Percentiles rank a stretch among this genome's conserved stretches.
Evolutionary conservation across 2,329 filamentous ascomycete species (phyloP).

Genomic region (Colletotrichum chrysophilum): DNA sequence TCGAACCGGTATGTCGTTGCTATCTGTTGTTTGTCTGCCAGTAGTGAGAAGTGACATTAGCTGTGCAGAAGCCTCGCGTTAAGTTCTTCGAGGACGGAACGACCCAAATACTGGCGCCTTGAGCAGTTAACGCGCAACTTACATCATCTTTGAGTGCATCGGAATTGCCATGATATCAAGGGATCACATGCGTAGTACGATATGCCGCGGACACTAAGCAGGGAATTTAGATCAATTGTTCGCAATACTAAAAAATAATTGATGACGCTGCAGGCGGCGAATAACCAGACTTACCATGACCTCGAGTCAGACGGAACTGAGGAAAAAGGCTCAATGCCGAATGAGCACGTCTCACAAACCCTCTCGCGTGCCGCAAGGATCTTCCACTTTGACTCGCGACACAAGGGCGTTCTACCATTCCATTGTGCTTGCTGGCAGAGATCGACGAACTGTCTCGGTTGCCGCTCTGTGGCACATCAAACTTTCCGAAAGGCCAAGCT

Average conservation of each 20-base stretch:
- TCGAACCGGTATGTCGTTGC: constrained; percentile 19
- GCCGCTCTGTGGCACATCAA: neutral
- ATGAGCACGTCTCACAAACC: neutral
- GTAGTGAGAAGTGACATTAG: neutral
- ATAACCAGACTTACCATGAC: neutral
- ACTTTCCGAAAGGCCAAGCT: neutral
- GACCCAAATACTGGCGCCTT: neutral
- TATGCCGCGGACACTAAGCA: neutral
- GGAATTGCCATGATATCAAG: neutral
- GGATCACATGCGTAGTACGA: neutral
- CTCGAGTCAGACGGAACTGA: neutral
- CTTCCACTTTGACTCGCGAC: neutral
- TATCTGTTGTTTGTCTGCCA: neutral
- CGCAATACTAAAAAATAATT: neutral
- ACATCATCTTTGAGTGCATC: neutral
- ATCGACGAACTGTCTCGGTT: neutral
- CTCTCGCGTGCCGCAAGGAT: neutral
- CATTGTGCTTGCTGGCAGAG: neutral
- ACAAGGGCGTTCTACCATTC: neutral
- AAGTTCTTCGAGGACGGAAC: neutral
- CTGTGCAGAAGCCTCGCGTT: neutral
- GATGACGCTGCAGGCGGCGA: neutral
- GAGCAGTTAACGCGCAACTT: neutral
- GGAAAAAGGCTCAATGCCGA: neutral
- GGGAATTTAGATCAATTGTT: neutral